Conservation (phyloP, 2,329 filamentous ascomycete species). For the Byssochlamys sp. region DNA sequence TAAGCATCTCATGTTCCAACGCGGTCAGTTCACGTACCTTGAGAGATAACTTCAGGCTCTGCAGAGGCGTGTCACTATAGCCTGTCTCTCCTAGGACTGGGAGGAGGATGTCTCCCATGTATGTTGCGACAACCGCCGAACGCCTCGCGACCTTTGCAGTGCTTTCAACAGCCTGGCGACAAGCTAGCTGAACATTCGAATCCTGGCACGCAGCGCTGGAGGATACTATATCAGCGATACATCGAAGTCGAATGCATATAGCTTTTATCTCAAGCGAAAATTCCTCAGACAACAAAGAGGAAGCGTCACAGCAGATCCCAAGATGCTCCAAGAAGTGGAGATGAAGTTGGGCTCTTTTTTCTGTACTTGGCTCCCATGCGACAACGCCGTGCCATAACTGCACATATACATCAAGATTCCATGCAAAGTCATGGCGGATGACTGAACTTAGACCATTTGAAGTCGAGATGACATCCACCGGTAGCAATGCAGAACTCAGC, state of each 20-base stretch:
- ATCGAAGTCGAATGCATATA: slow-evolving; percentile 21
- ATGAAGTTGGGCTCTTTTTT: slow-evolving; percentile 13
- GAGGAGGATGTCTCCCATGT: slow-evolving; percentile 18
- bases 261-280: slow-evolving; percentile 18
- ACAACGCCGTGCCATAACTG: slow-evolving; percentile 23
- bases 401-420: slow-evolving; percentile 24
- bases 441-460: slow-evolving; percentile 12
- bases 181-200: slow-evolving; percentile 18
- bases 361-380: slow-evolving; percentile 13
- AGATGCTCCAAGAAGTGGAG: slow-evolving; percentile 19
- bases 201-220: slow-evolving; percentile 14
- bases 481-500: slow-evolving; percentile 20
- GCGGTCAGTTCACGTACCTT: slow-evolving; percentile 17
- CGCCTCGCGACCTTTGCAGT: slow-evolving; percentile 11
- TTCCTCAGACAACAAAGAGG: slow-evolving; percentile 10
- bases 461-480: slow-evolving; percentile 3
- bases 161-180: slow-evolving; percentile 21
- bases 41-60: slow-evolving; percentile 19
- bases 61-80: slow-evolving; percentile 9
- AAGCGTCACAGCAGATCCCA: slow-evolving; percentile 13
- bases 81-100: slow-evolving; percentile 17
- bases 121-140: slow-evolving; percentile 11
- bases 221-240: slow-evolving; percentile 20
- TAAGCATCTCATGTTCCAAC: slow-evolving; percentile 2
- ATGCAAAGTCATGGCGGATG: slow-evolving; percentile 24